Conservation (phyloP, 495 filamentous ascomycete species). For the Cryomyces minteri region DNA sequence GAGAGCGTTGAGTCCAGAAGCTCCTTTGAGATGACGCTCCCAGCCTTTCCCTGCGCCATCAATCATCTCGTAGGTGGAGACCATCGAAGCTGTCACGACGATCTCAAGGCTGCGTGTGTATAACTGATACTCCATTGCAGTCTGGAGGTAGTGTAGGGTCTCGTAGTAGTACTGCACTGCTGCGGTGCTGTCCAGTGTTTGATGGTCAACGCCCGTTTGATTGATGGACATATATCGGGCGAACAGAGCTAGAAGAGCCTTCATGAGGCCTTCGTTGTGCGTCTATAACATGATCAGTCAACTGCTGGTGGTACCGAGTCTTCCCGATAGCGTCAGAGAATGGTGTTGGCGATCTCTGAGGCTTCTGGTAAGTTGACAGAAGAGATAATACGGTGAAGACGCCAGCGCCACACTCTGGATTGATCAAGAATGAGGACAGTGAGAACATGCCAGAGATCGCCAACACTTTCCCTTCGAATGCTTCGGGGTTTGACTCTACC, state of each 20-base stretch:
- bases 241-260: conserved; percentile 15
- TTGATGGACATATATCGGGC: conserved; percentile 11
- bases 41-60: conserved; percentile 14
- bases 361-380: no score
- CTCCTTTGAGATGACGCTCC: conserved; percentile 18
- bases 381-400: no score
- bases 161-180: conserved; percentile 22
- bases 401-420: no score
- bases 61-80: conserved; percentile 19
- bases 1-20: conserved; percentile 23
- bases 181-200: conserved; percentile 4
- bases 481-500: no score
- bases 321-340: no score
- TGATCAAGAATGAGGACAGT: no score
- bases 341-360: no score
- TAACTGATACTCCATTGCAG: conserved; percentile 15
- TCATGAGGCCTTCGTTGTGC: conserved; percentile 16
- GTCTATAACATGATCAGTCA: no score
- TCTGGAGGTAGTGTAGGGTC: conserved; percentile 19
- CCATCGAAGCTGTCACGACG: conserved; percentile 17
- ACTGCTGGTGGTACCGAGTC: no score
- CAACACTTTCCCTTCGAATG: no score
- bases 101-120: conserved; percentile 19
- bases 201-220: background rate
- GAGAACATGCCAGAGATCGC: no score